phyloP scores from a whole-genome alignment of 2,329 filamentous ascomycete species.

The Exophiala viscosa region DNA sequence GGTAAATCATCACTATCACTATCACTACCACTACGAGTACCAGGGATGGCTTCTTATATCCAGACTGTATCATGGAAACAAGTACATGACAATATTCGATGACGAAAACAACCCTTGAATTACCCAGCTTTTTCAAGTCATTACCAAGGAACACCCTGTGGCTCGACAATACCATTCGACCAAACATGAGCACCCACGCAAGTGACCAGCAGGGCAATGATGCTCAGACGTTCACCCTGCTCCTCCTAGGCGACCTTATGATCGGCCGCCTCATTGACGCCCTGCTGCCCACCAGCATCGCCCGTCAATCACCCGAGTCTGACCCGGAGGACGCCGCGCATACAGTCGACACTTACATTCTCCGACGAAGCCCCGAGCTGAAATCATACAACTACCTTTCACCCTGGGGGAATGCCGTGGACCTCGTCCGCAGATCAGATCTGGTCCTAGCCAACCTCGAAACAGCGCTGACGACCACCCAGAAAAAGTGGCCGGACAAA shows the following conservation, averaged over 20 bases:
- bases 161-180: no score
- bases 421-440: constrained; percentile 33
- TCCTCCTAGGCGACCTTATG: constrained; percentile 41
- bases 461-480: constrained; percentile 35
- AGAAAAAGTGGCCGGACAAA: constrained; percentile 37
- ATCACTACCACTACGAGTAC: no score
- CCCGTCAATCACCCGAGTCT: constrained; percentile 28
- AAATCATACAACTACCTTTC: constrained; percentile 28
- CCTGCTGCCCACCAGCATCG: constrained; percentile 31
- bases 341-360: constrained; percentile 23
- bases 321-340: constrained; percentile 29
- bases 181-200: not conserved
- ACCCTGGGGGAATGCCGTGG: constrained; percentile 37
- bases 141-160: no score
- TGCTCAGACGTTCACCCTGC: constrained; percentile 29
- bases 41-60: no score
- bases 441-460: constrained; percentile 42
- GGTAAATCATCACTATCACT: no score
- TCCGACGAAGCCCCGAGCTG: constrained; percentile 21
- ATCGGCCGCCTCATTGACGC: constrained; percentile 42
- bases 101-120: no score
- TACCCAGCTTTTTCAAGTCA: no score
- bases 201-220: not conserved
- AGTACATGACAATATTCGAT: no score
- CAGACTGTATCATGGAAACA: no score